These are phyloP conservation scores for Coemansia furcata DNA, from an alignment of 192 early-diverging fungal species.

Conservation along the genomic window DNA sequence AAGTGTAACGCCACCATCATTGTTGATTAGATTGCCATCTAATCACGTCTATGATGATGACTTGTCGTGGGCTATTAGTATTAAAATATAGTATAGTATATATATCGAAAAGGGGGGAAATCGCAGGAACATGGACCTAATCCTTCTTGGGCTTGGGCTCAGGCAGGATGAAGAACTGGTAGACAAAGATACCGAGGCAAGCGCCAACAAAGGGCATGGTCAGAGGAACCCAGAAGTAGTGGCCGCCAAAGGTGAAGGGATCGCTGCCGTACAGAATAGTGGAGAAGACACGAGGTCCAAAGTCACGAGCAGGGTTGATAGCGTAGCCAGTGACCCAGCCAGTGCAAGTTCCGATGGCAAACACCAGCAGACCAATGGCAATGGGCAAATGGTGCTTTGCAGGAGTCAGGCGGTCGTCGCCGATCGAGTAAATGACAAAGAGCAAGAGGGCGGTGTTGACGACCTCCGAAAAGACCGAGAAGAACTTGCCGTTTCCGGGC, in stretches of 20 bases:
- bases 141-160: slow-evolving; percentile 49
- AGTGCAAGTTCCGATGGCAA: slow-evolving; percentile 62
- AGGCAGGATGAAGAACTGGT: slow-evolving; percentile 61
- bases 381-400: slow-evolving; percentile 57
- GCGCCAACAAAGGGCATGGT: slow-evolving; percentile 70
- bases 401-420: slow-evolving; percentile 59
- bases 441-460: slow-evolving; percentile 68
- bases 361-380: slow-evolving; percentile 60
- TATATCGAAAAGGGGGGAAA: not conserved
- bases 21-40: not conserved
- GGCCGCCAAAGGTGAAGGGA: slow-evolving; percentile 64
- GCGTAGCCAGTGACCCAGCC: slow-evolving; percentile 68
- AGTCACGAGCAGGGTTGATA: slow-evolving; percentile 78
- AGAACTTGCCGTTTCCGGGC: slow-evolving; percentile 53
- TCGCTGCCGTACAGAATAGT: slow-evolving; percentile 62
- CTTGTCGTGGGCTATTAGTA: not conserved
- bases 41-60: too few relatives aligned
- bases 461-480: slow-evolving; percentile 63
- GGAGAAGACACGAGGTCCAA: slow-evolving; percentile 76
- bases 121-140: not conserved
- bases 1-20: not conserved
- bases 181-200: slow-evolving; percentile 55
- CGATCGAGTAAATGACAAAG: slow-evolving; percentile 61
- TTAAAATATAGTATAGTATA: not conserved
- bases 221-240: slow-evolving; percentile 72